Base-by-base conservation (phyloP, 2,329 filamentous ascomycete species). In the Didymella keratinophila region DNA sequence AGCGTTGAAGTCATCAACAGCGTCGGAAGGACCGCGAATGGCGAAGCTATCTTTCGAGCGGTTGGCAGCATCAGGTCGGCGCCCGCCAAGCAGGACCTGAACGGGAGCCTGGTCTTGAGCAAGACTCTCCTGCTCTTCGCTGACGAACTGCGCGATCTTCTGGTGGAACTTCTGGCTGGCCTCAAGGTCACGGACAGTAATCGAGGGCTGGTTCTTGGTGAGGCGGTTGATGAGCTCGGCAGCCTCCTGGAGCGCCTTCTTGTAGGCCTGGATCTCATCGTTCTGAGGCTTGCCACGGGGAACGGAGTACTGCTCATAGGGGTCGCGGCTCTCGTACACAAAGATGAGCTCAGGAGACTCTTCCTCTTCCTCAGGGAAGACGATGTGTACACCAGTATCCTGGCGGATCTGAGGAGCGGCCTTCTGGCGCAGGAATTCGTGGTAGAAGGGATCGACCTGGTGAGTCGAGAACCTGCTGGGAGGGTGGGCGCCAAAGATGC, bases 401-500 rank as follows among this genome's bases (percentile, higher is more conserved):
- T 87, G 81, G 69, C 89, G 86, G 48, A 94, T 82, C 53, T 82
- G 83, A 4, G 85, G 83, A 30, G 83, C 84, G 42, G 91, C 82
- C 36, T 89, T 85, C 58, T 85, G 86, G 56, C 84, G 85, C 46
- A 94, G 80, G 71, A 92, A 89, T 54, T 87, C 82, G 73, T 94
- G 88, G 80, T 90, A 94, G 79, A 95, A 93, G 1, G 90, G 86
- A 67, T 95, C 90, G 25, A 95, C 84, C 16, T 86, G 76, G 12
- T 93, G 75, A 11, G 86, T 84, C 21, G 83, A 81, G 75, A 95
- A 85, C 62, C 90, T 86, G 36, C 87, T 84, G 3, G 91, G 91
- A 41, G 91, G 91, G 71, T 93, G 89, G 47, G 86, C 86, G 60
- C 86, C 86, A 66, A 94, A 86, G 58, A 95, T 85, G 68, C 86